Base-by-base conservation (phyloP, 345 rosid species). In the Salix exigua region DNA sequence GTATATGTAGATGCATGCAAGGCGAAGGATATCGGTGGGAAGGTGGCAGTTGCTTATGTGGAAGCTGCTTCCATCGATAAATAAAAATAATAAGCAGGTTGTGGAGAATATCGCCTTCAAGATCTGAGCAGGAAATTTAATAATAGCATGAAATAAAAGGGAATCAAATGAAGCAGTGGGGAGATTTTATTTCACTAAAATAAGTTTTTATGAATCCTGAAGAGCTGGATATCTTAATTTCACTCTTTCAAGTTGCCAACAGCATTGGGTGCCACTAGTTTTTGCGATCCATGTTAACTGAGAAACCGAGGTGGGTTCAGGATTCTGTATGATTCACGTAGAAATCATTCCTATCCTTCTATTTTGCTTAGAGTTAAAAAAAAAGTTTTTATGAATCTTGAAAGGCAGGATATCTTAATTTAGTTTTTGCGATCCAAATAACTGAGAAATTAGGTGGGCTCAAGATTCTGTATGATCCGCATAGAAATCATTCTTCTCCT, bases 111-210 rank as follows among this genome's bases (percentile, higher is more conserved):
- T 64, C 14, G 51, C 69, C 48, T 82, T 40, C 71, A 69, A 80
- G 71, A 63, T 74, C 75, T 66, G 18, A 14, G 12, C 33, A 26
- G 33, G 2, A 16, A 50, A 18, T 68, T 53, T 51, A 48, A 71
- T 70, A 65, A 53, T 48, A 77, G 25, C 58, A 62, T 17, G 70
- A 67, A 78, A 28, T 40, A 58, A n/a, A 23, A 74, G 68, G 46
- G 61, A 69, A 23, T 18, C 31, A 42, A 14, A 44, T 42, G 37
- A 80, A 82, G 74, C 55, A 58, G 62, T 28, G 63, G 23, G 61
- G 67, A 62, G 75, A 78, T 80, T 70, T 13, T 44, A 26, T 35
- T 51, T 28, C n/a, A 44, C 16, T 58, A 69, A n/a, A 73, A 73
- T 72, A 70, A 76, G 60, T 17, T 38, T 66, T 66, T 53, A n/a